Percentiles rank a stretch among this genome's conserved stretches.
Conservation (phyloP, 805 yeast species). For the Candida pseudofarinosa region DNA sequence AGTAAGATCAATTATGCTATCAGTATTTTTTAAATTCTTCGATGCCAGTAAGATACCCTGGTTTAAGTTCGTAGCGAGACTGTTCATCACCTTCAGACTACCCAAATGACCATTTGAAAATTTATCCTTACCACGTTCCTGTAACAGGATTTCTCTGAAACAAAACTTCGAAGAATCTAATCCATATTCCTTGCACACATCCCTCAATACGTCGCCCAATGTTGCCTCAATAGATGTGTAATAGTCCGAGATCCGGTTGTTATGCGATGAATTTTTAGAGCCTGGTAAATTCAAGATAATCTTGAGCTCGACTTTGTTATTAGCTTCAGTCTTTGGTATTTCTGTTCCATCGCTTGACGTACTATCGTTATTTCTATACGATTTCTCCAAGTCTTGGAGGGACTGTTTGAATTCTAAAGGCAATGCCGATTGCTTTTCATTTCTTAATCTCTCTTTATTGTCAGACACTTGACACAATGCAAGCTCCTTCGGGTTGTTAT, state of each 20-base stretch:
- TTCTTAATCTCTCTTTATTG: conserved; percentile 38
- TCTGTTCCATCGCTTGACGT: not conserved
- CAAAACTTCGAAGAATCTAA: conserved; percentile 23
- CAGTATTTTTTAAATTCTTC: conserved; percentile 8
- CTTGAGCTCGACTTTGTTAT: conserved; percentile 1
- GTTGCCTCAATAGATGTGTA: conserved; percentile 7
- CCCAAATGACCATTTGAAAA: not conserved
- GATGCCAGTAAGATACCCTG: not conserved
- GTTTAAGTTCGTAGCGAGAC: conserved; percentile 1
- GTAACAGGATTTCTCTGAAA: conserved; percentile 15
- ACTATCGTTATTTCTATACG: not conserved
- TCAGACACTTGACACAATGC: conserved; percentile 63
- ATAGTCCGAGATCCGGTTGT: not conserved
- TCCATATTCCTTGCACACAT: conserved; percentile 26
- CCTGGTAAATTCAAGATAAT: not conserved
- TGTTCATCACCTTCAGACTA: not conserved
- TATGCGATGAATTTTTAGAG: not conserved
- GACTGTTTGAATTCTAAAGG: conserved; percentile 38
- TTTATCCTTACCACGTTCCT: not conserved
- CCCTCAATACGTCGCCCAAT: conserved; percentile 20
- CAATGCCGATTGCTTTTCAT: conserved; percentile 53
- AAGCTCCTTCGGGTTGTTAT: conserved; percentile 73
- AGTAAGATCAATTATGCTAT: conserved; percentile 10
- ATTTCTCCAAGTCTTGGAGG: conserved; percentile 7
- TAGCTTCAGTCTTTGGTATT: not conserved